Conservation (phyloP, 148 eudicot genomes). For the Polygonum maritimum region DNA sequence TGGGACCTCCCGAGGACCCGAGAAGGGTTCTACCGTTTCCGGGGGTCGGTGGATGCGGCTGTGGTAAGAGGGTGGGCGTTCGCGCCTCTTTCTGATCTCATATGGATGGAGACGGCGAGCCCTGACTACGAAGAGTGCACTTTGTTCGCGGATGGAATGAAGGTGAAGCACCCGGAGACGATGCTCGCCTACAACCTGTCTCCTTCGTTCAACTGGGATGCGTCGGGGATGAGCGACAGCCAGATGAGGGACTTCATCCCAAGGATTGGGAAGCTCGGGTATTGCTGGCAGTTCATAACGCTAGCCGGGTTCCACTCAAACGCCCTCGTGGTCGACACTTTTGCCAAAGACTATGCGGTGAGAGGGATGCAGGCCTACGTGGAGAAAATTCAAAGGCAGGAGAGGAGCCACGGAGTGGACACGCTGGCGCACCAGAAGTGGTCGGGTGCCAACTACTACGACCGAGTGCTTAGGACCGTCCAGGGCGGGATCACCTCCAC, state of each 20-base stretch:
- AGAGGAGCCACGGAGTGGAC: conserved; percentile 58
- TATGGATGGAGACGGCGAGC: conserved; percentile 79
- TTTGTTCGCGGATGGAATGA: conserved; percentile 46
- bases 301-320: conserved; percentile 76
- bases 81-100: conserved; percentile 39
- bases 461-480: conserved; percentile 67
- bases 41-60: conserved; percentile 61
- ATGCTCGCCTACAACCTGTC: conserved; percentile 77
- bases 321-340: conserved; percentile 59
- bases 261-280: conserved; percentile 56
- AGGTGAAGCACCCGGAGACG: conserved; percentile 36
- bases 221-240: conserved; percentile 59
- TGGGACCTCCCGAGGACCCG: conserved; percentile 78
- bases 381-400: conserved; percentile 77
- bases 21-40: conserved; percentile 72
- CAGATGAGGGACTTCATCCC: conserved; percentile 79
- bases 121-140: conserved; percentile 63
- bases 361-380: conserved; percentile 81
- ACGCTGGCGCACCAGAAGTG: conserved; percentile 83
- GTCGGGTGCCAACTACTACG: conserved; percentile 89
- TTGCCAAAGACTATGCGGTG: conserved; percentile 57
- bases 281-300: conserved; percentile 73
- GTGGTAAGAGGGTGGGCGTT: conserved; percentile 75
- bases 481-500: conserved; percentile 88
- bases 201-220: conserved; percentile 89